Evolutionary conservation across 306 rosid genomes (phyloP), one percentile per base, ranked within the genome.

Genomic region (Vachellia pachyceras): DNA sequence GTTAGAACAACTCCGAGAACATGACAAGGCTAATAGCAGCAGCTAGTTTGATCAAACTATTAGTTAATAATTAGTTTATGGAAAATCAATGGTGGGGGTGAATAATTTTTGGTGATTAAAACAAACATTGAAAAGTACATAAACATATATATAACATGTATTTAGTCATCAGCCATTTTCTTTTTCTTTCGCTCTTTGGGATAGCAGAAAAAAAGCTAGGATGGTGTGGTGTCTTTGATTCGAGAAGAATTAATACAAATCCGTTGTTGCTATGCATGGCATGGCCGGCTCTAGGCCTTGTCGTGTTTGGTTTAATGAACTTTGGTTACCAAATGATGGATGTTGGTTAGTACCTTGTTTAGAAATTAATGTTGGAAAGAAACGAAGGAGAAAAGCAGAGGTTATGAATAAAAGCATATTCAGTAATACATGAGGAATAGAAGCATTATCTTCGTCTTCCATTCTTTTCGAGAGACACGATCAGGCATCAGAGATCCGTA

Each of bases 1-100:
- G 92, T 77, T 92, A 91, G 85, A 46, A 52, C 5, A 73, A 5
- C 7, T 20, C 10, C 3, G 63, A 55, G 10, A n/a, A 7, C 29
- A n/a, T 20, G 9, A 54, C 11, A n/a, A 54, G 60, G 60, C 7
- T 20, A 45, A 55, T 7, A 33, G 76, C 52, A 64, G 74, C 36
- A 36, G n/a, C 73, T 64, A 64, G 69, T 17, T 17, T 17, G 8
- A 17, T 22, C 13, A 18, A n/a, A 57, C 12, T 66, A 36, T 17
- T 37, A 37, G 10, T 10, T 40, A 18, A 18, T 68, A 68, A 9
- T 41, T 68, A 40, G 36, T 10, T 10, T 41, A 69, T 69, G 73
- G 73, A 69, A 41, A 41, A 67, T 20, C 49, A 40, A 42, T 13
- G 15, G 73, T 69, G 36, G 13, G 23, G 73, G 50, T 42, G n/a